Percentiles rank a stretch among this genome's conserved stretches.
Evolutionary conservation across 192 early-diverging fungal genomes (phyloP).

Genomic region (Coemansia sp.): DNA sequence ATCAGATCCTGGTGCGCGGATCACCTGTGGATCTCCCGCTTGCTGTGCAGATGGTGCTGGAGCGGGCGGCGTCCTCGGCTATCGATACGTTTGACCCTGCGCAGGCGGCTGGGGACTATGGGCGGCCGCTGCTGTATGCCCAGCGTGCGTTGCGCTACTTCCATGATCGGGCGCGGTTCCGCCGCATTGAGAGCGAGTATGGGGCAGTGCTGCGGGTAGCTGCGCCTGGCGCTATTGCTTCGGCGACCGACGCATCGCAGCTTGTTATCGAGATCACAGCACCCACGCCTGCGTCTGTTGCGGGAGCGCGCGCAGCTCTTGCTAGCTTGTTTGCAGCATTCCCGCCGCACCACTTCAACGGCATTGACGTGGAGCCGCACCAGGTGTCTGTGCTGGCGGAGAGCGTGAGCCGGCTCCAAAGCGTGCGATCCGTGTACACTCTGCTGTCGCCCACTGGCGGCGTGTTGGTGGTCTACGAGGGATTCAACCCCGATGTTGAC

Average conservation of each 20-base stretch:
- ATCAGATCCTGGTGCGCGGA: slow-evolving; percentile 79
- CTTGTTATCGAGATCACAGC: slow-evolving; percentile 74
- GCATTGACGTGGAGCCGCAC: slow-evolving; percentile 73
- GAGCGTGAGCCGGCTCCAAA: slow-evolving; percentile 64
- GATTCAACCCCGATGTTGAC: slow-evolving; percentile 55
- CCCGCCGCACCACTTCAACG: slow-evolving; percentile 60
- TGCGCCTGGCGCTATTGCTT: slow-evolving; percentile 30
- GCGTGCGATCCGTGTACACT: slow-evolving; percentile 66
- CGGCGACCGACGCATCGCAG: slow-evolving; percentile 45
- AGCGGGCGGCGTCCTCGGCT: slow-evolving; percentile 74
- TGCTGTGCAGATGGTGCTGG: slow-evolving; percentile 78
- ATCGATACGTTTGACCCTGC: slow-evolving; percentile 71
- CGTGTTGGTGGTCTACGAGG: slow-evolving; percentile 78
- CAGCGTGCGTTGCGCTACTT: slow-evolving; percentile 74
- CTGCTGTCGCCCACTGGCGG: slow-evolving; percentile 71
- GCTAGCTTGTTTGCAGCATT: slow-evolving; percentile 56
- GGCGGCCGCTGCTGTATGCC: slow-evolving; percentile 57
- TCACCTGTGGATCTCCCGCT: slow-evolving; percentile 63
- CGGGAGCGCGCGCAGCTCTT: slow-evolving; percentile 63
- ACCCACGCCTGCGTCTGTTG: slow-evolving; percentile 60
- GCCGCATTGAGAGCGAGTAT: slow-evolving; percentile 74
- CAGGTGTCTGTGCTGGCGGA: slow-evolving; percentile 70
- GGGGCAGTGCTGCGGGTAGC: slow-evolving; percentile 62
- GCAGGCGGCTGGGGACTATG: slow-evolving; percentile 51
- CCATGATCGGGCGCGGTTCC: slow-evolving; percentile 65